Evolutionary conservation across 495 filamentous ascomycete species (phyloP).

Genomic region (Aspergillus avenaceus): DNA sequence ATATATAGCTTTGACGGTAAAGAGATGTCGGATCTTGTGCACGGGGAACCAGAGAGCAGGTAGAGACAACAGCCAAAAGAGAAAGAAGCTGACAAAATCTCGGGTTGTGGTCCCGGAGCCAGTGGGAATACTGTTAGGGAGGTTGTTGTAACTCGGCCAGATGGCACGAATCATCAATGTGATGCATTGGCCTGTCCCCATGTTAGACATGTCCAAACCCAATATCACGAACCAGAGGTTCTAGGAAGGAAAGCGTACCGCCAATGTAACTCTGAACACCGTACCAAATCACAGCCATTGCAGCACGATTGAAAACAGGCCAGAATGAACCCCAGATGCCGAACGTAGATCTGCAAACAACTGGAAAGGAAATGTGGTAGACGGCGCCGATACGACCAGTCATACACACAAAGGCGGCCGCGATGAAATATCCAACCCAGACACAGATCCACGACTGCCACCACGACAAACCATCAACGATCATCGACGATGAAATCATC

Average conservation of each 20-base stretch:
- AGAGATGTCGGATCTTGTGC: conserved; percentile 69
- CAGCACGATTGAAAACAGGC: conserved; percentile 87
- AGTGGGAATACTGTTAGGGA: conserved; percentile 64
- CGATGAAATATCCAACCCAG: conserved; percentile 78
- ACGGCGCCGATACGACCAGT: conserved; percentile 86
- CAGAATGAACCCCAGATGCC: conserved; percentile 86
- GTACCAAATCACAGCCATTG: conserved; percentile 75
- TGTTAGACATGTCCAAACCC: conserved; percentile 5
- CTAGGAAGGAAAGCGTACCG: conserved; percentile 34
- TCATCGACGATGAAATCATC: conserved; percentile 90
- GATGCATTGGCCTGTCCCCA: conserved; percentile 58
- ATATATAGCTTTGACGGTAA: conserved; percentile 85
- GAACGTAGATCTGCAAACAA: conserved; percentile 69
- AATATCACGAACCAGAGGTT: background rate
- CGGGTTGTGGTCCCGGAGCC: conserved; percentile 70
- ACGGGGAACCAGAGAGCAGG: conserved; percentile 75
- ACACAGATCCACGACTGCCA: conserved; percentile 94
- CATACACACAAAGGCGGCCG: conserved; percentile 67
- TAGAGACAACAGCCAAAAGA: conserved; percentile 79
- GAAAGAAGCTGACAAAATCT: conserved; percentile 74
- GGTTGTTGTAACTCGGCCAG: conserved; percentile 62
- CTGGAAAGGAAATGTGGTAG: conserved; percentile 86
- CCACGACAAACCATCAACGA: conserved; percentile 78
- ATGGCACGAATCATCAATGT: conserved; percentile 79
- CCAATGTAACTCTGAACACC: conserved; percentile 86